Conservation (phyloP, 805 yeast genomes). For the Suhomyces pyralidae region DNA sequence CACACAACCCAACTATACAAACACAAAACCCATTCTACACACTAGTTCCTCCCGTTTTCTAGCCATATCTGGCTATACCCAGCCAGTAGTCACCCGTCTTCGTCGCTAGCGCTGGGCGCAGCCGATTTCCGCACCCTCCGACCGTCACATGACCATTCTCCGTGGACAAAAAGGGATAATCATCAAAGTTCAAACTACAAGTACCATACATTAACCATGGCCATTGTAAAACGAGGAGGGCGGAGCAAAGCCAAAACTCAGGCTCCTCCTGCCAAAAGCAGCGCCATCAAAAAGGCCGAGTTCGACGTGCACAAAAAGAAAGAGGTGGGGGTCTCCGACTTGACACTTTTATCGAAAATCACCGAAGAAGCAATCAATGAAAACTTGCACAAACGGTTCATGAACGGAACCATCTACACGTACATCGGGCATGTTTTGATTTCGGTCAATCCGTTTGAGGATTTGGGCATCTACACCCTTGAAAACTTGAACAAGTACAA, state of each 20-base stretch:
- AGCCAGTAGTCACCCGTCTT: too few relatives aligned
- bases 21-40: too few relatives aligned
- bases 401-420: constrained; percentile 86
- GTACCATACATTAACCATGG: constrained; percentile 60
- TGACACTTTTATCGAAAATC: constrained; percentile 83
- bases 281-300: constrained; percentile 76
- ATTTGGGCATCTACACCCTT: constrained; percentile 90
- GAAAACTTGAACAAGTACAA: constrained; percentile 70
- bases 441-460: constrained; percentile 95
- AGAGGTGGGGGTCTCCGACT: constrained; percentile 97
- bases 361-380: constrained; percentile 92
- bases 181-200: neutral
- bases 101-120: neutral
- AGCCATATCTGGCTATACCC: too few relatives aligned
- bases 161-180: constrained; percentile 1
- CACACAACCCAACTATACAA: too few relatives aligned
- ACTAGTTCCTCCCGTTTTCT: too few relatives aligned
- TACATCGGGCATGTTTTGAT: constrained; percentile 93
- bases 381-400: constrained; percentile 82
- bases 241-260: constrained; percentile 52
- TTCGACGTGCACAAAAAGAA: constrained; percentile 85
- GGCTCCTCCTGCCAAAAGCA: constrained; percentile 54
- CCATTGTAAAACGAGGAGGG: constrained; percentile 71
- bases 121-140: neutral
- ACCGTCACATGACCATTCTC: neutral